Percentiles rank a stretch among this genome's conserved stretches.
Evolutionary conservation across 2,329 filamentous ascomycete genomes (phyloP).

Genomic region (Aschersonia sp.): DNA sequence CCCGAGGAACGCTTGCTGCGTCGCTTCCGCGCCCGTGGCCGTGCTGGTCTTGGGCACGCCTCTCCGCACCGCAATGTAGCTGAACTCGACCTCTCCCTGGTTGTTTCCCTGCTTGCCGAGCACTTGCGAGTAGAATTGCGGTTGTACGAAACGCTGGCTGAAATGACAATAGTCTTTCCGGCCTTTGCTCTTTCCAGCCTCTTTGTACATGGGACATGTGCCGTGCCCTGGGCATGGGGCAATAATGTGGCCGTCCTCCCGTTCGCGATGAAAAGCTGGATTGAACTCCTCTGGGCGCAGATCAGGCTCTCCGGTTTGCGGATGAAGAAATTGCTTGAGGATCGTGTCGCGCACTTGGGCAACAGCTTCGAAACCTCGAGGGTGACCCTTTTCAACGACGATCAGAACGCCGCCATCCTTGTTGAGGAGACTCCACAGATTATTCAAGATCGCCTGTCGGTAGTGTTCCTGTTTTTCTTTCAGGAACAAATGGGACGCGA

Average conservation of each 20-base stretch:
- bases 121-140: conserved; percentile 66
- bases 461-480: conserved; percentile 60
- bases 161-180: conserved; percentile 90
- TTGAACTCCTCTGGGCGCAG: conserved; percentile 22
- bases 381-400: conserved; percentile 80
- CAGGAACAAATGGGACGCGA: conserved; percentile 76
- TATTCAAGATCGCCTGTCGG: conserved; percentile 68
- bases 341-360: conserved; percentile 71
- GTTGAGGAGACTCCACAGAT: conserved; percentile 77
- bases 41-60: conserved; percentile 33
- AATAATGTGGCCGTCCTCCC: conserved; percentile 49
- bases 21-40: conserved; percentile 38
- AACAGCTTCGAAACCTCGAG: conserved; percentile 83
- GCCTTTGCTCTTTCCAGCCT: conserved; percentile 53
- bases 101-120: conserved; percentile 57
- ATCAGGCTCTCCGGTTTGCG: conserved; percentile 21
- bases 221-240: conserved; percentile 81
- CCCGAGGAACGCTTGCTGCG: conserved; percentile 56
- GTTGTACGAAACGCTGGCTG: conserved; percentile 74
- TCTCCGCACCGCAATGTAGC: conserved; percentile 74
- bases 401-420: conserved; percentile 77
- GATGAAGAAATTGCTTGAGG: conserved; percentile 57
- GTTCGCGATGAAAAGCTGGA: conserved; percentile 23
- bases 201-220: conserved; percentile 76
- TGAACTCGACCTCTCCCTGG: conserved; percentile 83